Evolutionary conservation across 768 basidiomycete species (phyloP), one percentile per base, ranked within the genome.

Genomic region (Lentinula detonsa): DNA sequence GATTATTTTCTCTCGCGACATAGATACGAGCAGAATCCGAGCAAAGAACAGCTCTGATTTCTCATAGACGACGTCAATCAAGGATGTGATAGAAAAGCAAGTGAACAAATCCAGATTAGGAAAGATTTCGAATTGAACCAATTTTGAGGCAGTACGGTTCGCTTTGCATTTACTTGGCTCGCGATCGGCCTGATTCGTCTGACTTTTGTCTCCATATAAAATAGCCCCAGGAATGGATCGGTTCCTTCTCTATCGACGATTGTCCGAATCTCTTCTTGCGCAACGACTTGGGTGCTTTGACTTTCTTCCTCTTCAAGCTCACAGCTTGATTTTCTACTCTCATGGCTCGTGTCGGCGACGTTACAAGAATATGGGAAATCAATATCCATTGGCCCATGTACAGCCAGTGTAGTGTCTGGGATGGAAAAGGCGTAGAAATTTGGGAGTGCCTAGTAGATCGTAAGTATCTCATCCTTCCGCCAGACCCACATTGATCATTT

Each of bases 401-500:
- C 69, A 82, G 83, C 62, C 88, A 90, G 68, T 90, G 88, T 70
- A 84, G 84, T 59, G 78, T 86, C 13, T 90, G 87, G 88, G 85
- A 90, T 72, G 73, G 82, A 57, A 81, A 83, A 43, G 83, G 85
- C 31, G 88, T 90, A 45, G 86, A 88, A 60, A 81, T 90, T 59
- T 90, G 87, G 87, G 87, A 90, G 67, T 90, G 88, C 69, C 75
- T 89, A 58, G 73, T 77, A 71, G 81, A 83, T 66, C 88, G 88
- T 90, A 72, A 73, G 86, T 81, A 52, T 3, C 56, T 40, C 63
- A 46, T n/a, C 18, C 45, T 16, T 54, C 49, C 11, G 62, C 66
- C 59, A 63, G 35, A 49, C 21, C 31, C 23, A 7, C 45, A 55
- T 23, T 57, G 61, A 51, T 8, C 49, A 55, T 62, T 53, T 56